Evolutionary conservation across 768 basidiomycete genomes (phyloP).

Genomic region (Gelatoporia subvermispora): DNA sequence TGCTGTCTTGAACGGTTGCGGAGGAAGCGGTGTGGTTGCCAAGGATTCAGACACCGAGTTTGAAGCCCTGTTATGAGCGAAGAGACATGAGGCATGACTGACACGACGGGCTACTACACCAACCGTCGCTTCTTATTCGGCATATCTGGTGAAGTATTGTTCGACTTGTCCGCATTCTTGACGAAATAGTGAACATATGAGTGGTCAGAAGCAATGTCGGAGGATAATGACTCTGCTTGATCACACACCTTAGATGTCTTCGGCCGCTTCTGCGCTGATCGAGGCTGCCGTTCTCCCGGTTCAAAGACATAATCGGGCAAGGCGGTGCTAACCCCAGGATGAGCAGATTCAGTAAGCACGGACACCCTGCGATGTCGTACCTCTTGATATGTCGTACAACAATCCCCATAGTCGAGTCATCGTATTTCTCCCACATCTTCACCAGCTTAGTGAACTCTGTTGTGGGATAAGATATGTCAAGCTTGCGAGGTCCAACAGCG

Average conservation of each 20-base stretch:
- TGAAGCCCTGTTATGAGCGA: conserved; percentile 12
- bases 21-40: neutral
- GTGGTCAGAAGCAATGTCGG: neutral
- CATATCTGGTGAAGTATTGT: conserved; percentile 58
- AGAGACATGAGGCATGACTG: neutral
- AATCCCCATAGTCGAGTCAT: conserved; percentile 90
- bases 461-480: conserved; percentile 97
- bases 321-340: conserved; percentile 44
- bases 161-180: conserved; percentile 61
- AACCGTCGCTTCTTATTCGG: conserved; percentile 79
- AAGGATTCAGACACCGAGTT: conserved; percentile 12
- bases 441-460: conserved; percentile 92
- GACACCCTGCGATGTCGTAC: conserved; percentile 35
- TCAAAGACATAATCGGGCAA: conserved; percentile 84
- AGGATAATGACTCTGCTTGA: neutral
- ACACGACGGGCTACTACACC: conserved; percentile 10
- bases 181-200: conserved; percentile 11
- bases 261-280: conserved; percentile 65
- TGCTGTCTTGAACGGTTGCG: conserved; percentile 7
- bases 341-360: neutral
- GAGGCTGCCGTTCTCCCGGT: conserved; percentile 71
- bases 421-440: conserved; percentile 93
- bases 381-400: conserved; percentile 90
- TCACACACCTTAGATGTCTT: conserved; percentile 55
- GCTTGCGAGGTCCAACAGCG: conserved; percentile 67